These are phyloP conservation scores for Candida silvicultrix DNA, from an alignment of 805 yeast species.

Conservation along the genomic window DNA sequence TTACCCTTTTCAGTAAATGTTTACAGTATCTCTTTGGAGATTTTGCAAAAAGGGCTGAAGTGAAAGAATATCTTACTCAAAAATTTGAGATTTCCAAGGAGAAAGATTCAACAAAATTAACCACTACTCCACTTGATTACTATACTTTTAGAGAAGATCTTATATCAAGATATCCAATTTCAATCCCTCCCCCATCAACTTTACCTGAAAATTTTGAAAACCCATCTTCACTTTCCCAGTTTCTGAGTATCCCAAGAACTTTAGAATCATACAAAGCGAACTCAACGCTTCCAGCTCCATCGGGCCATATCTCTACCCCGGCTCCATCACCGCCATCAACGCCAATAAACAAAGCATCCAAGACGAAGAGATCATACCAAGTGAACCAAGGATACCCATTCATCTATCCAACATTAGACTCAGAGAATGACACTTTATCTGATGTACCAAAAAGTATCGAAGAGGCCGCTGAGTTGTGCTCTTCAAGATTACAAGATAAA, in stretches of 20 bases:
- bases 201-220: slow-evolving; percentile 41
- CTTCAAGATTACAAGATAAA: slow-evolving; percentile 55
- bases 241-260: slow-evolving; percentile 53
- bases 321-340: slow-evolving; percentile 75
- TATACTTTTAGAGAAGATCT: slow-evolving; percentile 74
- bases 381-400: slow-evolving; percentile 64
- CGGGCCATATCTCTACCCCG: slow-evolving; percentile 77
- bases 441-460: slow-evolving; percentile 61
- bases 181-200: slow-evolving; percentile 41
- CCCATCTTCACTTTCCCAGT: slow-evolving; percentile 51
- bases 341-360: slow-evolving; percentile 32
- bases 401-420: slow-evolving; percentile 43
- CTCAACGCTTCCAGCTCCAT: slow-evolving; percentile 43
- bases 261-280: slow-evolving; percentile 36
- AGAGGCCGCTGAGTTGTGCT: slow-evolving; percentile 72
- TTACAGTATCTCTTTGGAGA: slow-evolving; percentile 62
- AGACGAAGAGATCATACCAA: slow-evolving; percentile 51
- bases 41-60: slow-evolving; percentile 27
- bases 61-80: slow-evolving; percentile 40
- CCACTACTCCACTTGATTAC: slow-evolving; percentile 81
- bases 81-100: slow-evolving; percentile 29
- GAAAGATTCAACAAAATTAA: slow-evolving; percentile 26
- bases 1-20: slow-evolving; percentile 47
- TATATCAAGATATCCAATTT: slow-evolving; percentile 69
- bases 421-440: slow-evolving; percentile 8